These are phyloP conservation scores for Pleoardoris graminearum DNA, from an alignment of 2,329 filamentous ascomycete species.

Conservation along the genomic window DNA sequence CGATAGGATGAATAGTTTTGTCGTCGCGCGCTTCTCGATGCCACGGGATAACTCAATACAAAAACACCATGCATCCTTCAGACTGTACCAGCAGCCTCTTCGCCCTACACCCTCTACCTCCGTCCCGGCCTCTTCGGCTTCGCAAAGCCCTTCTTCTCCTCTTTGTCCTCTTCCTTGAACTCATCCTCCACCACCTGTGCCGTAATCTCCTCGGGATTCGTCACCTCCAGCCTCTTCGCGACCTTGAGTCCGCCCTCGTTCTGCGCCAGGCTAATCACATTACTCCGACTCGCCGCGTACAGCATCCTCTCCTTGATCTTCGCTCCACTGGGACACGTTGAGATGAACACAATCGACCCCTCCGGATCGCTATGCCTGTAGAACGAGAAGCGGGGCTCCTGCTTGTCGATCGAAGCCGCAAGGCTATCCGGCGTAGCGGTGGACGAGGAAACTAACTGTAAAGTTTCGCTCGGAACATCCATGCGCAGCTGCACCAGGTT, in stretches of 20 bases:
- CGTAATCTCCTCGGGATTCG: conserved; percentile 70
- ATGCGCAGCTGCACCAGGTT: conserved; percentile 72
- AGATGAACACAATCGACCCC: conserved; percentile 72
- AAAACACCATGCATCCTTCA: too few relatives aligned
- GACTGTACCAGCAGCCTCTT: too few relatives aligned
- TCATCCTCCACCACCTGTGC: conserved; percentile 67
- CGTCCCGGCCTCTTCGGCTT: conserved; percentile 79
- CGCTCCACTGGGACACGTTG: conserved; percentile 72
- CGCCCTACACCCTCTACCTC: conserved; percentile 35
- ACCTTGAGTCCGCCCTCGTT: conserved; percentile 66
- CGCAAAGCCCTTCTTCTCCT: conserved; percentile 71
- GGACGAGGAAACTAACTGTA: conserved; percentile 64
- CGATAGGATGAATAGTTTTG: too few relatives aligned
- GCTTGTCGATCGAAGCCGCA: conserved; percentile 62
- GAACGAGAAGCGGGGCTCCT: conserved; percentile 77
- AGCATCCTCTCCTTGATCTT: conserved; percentile 86
- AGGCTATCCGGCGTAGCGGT: conserved; percentile 62
- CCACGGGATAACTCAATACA: too few relatives aligned
- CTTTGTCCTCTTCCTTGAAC: conserved; percentile 69
- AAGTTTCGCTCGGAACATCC: conserved; percentile 68
- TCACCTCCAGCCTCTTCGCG: conserved; percentile 69
- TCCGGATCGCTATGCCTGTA: conserved; percentile 67
- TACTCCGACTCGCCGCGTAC: conserved; percentile 67
- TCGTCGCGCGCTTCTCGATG: too few relatives aligned
- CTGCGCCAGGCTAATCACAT: conserved; percentile 68